Evolutionary conservation across 305 asterid species (phyloP), one percentile per base, ranked within the genome.

Genomic region (Fraxinus latifolia): DNA sequence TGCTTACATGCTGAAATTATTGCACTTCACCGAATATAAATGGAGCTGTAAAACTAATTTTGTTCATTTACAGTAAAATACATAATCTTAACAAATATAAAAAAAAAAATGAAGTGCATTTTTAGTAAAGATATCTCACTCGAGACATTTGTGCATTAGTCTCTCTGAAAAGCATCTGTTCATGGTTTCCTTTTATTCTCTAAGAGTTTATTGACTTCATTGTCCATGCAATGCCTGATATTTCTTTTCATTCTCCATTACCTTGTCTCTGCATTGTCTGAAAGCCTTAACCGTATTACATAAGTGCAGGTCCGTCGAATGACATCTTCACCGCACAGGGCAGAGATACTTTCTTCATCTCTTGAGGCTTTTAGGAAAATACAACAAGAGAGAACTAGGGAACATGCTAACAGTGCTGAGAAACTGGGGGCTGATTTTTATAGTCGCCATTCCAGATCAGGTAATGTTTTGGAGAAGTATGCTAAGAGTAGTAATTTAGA

Each of bases 311-410:
- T 96, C 76, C 98, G 99, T 25, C 92, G 99, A 84, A 96, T 96
- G 98, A 96, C 99, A 76, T 93, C 98, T 85, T 96, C 99, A 82
- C 98, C 98, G 21, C 94, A 87, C 82, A 96, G 98, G 90, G 99
- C 99, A 39, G 98, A 94, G 83, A 94, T 96, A 86, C 87, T 96
- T 81, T 93, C 98, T 84, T 96, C 99, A 82, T 96, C 99, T 86
- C 98, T 96, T 75, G 98, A 94, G 88, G 98, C 98, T 76, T 96
- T 96, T 80, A 92, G 93, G 87, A 94, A 96, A 89, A 92, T 96
- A 82, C 99, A 96, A 86, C 90, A 89, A 77, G 98, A 91, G 80
- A 86, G 99, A 89, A 91, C 89, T 42, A 86, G 87, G 77, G 87
- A 87, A 70, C 87, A 84, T 77, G 87, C 87, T 62, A 87, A 88